Conservation (phyloP, 2,329 filamentous ascomycete genomes). For the Rasamsonia emersonii region DNA sequence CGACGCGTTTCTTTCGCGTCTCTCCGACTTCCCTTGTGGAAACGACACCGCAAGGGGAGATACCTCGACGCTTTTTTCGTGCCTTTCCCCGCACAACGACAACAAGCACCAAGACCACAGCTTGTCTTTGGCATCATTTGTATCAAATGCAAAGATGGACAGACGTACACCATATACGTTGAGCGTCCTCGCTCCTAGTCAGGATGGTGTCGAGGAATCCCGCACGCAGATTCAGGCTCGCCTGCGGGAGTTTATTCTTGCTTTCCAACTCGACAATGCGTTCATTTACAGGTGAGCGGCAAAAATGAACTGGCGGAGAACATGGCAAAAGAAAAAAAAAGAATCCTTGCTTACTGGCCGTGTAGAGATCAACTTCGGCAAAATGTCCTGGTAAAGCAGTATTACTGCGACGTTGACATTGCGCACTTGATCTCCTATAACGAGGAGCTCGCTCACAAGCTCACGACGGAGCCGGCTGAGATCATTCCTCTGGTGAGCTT, state of each 20-base stretch:
- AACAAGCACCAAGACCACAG: conserved; percentile 11
- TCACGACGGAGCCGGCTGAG: conserved; percentile 83
- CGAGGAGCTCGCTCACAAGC: conserved; percentile 82
- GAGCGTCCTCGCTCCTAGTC: conserved; percentile 65
- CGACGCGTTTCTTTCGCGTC: conserved; percentile 28
- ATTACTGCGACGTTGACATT: conserved; percentile 93
- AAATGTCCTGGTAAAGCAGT: conserved; percentile 88
- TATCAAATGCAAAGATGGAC: conserved; percentile 56
- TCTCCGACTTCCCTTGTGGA: conserved; percentile 6
- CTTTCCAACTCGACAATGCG: conserved; percentile 86
- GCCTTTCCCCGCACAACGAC: conserved; percentile 1
- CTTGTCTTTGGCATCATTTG: no score
- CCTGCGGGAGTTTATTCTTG: conserved; percentile 83
- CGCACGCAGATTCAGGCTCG: conserved; percentile 65
- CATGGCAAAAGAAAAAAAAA: conserved; percentile 7
- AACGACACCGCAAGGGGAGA: conserved; percentile 5
- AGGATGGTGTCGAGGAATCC: conserved; percentile 59
- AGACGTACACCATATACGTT: conserved; percentile 77
- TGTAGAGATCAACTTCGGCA: conserved; percentile 85
- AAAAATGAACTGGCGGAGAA: background rate
- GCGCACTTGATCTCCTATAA: conserved; percentile 93
- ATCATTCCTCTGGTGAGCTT: conserved; percentile 77
- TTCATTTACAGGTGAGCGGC: conserved; percentile 77
- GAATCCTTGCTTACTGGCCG: background rate
- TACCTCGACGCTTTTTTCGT: conserved; percentile 6